Conservation (phyloP, 1,284 basidiomycete species). For the Irpex rosettiformis region DNA sequence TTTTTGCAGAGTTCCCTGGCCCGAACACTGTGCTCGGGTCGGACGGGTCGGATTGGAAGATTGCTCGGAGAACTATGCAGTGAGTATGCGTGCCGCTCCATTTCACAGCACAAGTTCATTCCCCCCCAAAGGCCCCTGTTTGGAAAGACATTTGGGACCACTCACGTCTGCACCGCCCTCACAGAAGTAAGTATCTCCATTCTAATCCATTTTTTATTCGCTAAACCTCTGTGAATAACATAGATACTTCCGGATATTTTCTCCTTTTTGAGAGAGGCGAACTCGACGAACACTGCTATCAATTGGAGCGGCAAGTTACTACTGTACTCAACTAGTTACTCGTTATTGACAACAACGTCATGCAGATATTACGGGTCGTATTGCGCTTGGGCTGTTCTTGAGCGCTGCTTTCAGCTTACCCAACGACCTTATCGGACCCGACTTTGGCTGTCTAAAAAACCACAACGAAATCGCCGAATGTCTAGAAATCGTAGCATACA, state of each 20-base stretch:
- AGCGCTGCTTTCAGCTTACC: constrained; percentile 15
- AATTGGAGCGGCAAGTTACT: constrained; percentile 20
- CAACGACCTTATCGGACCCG: constrained; percentile 9
- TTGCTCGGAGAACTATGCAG: constrained; percentile 17
- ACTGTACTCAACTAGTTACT: background rate
- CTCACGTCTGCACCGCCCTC: constrained; percentile 19
- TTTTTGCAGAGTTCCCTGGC: constrained; percentile 24
- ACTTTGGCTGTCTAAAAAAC: constrained; percentile 13
- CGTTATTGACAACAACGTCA: background rate
- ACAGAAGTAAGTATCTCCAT: constrained; percentile 12
- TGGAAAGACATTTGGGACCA: constrained; percentile 16
- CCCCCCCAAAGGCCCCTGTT: constrained; percentile 16
- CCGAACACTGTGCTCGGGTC: constrained; percentile 13
- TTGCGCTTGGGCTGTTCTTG: constrained; percentile 18
- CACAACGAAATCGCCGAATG: constrained; percentile 12
- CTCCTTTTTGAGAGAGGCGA: constrained; percentile 5
- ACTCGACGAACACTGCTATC: constrained; percentile 4
- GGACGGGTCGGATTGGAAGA: constrained; percentile 21
- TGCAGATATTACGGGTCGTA: constrained; percentile 19
- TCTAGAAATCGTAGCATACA: constrained; percentile 10
- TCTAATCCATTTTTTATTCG: background rate
- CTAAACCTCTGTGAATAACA: background rate
- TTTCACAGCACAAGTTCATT: background rate
- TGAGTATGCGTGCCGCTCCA: constrained; percentile 6
- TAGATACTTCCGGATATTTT: constrained; percentile 16